Evolutionary conservation across 148 eudicot genomes (phyloP), one percentile per base, ranked within the genome.

Genomic region (Polygonum maritimum): DNA sequence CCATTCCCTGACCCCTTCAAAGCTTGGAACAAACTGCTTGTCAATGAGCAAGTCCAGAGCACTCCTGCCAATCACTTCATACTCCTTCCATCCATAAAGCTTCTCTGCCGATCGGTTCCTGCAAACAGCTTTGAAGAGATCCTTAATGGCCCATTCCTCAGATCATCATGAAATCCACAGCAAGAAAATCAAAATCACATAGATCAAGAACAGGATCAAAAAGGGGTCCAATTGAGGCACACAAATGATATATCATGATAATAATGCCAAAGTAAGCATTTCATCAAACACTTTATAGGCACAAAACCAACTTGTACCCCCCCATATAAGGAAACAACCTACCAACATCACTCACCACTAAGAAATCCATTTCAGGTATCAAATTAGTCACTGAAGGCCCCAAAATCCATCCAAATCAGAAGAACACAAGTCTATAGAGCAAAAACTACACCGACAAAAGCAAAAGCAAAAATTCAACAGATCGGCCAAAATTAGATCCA

Each of bases 31-130:
- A 83, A 83, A 81, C 18, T 80, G 85, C 54, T 86, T 91, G 47
- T 87, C 87, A 26, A 89, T 76, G 78, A 89, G 85, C 33, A 93
- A 49, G 15, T 91, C 91, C 31, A 48, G 49, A 31, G 73, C 83
- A 54, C 72, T 79, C 73, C 78, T 82, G 57, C 94, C 98, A 75
- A 89, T 54, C 72, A 81, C 89, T 87, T 93, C 98, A 81, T 81
- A 81, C 40, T 81, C 87, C 75, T 84, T 83, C 76, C 90, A 93
- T 76, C 97, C 98, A 78, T 85, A 93, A 72, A 93, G 92, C 80
- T 78, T 88, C 81, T 89, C 94, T 22, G 98, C 97, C 44, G 94
- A 79, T 41, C 73, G 81, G 80, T 88, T 93, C 98, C 98, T 93
- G 82, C 70, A 63, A 78, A 67, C 71, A 67, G 21, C 63, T 18